phyloP scores from a whole-genome alignment of 306 rosid genomes.

The Biancaea sappan region DNA sequence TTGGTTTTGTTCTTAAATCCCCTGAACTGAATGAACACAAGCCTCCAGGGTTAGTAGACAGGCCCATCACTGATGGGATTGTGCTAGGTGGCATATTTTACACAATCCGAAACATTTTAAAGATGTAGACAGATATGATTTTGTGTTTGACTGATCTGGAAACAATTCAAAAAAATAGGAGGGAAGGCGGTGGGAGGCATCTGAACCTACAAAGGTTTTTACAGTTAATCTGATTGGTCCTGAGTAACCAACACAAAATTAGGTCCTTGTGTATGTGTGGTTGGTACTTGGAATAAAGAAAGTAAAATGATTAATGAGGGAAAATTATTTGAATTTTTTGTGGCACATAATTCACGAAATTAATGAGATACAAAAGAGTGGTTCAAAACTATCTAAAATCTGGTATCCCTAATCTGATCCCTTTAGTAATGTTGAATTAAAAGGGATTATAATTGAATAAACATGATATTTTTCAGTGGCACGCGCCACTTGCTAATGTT shows the following conservation, averaged over 20 bases:
- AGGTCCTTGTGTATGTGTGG: constrained; percentile 9
- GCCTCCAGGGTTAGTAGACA: not conserved
- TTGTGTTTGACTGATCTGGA: not conserved
- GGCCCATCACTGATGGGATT: not conserved
- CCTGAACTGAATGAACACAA: not conserved
- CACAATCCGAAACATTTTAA: not conserved
- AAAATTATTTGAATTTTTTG: constrained; percentile 20
- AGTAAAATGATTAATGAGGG: not conserved
- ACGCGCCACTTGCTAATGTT: constrained; percentile 12
- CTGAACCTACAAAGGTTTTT: not conserved
- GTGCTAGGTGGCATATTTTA: not conserved
- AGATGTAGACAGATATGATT: not conserved
- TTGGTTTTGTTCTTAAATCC: not conserved
- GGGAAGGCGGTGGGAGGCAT: not conserved
- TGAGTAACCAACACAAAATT: not conserved
- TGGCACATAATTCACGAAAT: constrained; percentile 4
- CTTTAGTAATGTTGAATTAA: not conserved
- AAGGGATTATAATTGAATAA: constrained; percentile 23
- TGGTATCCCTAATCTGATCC: not conserved
- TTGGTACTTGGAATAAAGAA: constrained; percentile 21
- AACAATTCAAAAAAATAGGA: not conserved
- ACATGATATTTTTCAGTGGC: not conserved
- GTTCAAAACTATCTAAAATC: constrained; percentile 4
- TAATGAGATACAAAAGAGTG: not conserved
- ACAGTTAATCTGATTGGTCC: not conserved